Percentiles rank a stretch among this genome's conserved stretches.
Conservation (phyloP, 78 protist species). For the Planoprotostelium fungivorum region DNA sequence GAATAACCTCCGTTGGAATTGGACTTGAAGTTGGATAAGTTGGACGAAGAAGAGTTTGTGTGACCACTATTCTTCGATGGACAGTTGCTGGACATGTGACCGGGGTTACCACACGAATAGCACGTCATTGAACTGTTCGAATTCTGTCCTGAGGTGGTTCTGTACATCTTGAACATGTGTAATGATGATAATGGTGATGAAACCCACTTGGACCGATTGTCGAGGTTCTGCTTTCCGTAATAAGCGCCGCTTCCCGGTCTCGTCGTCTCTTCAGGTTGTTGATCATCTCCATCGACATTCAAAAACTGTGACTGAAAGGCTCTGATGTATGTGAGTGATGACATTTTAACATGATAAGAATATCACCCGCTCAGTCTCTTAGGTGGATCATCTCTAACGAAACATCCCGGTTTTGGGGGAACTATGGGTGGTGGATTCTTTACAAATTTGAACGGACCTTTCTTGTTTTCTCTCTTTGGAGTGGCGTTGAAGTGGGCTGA, state of each 20-base stretch:
- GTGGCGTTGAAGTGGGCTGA: not conserved
- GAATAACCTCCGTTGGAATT: no score
- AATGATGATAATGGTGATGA: not conserved
- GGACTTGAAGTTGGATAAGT: no score
- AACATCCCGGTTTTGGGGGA: not conserved
- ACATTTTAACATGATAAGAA: not conserved
- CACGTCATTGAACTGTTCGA: not conserved
- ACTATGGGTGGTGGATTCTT: not conserved
- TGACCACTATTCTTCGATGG: not conserved
- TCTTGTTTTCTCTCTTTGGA: not conserved
- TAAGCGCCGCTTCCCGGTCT: not conserved
- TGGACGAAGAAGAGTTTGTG: not conserved
- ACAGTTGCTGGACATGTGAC: not conserved
- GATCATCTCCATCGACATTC: not conserved
- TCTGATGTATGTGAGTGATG: not conserved
- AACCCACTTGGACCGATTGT: not conserved
- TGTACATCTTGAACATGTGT: not conserved
- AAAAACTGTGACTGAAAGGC: not conserved
- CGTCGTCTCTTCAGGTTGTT: not conserved
- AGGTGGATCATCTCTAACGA: not conserved
- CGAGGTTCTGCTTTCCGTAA: not conserved
- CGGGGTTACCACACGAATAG: not conserved
- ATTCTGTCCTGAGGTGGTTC: no score
- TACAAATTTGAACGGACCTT: not conserved
- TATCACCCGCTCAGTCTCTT: not conserved